Evolutionary conservation across 1,139 yeast genomes (phyloP).

Genomic region (Debaryomycetaceae sp.): DNA sequence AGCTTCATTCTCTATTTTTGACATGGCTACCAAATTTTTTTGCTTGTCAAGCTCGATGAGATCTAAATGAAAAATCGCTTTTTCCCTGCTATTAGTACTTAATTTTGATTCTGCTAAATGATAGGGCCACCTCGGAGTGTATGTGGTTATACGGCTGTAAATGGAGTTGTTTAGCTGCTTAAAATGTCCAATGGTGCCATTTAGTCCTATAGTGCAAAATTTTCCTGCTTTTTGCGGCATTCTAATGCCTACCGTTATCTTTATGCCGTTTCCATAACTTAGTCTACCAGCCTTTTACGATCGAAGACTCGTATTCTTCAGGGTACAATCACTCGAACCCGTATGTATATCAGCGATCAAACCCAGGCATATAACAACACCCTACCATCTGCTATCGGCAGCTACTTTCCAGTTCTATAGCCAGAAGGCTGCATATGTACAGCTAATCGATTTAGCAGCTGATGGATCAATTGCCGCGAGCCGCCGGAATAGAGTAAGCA

Average conservation of each 20-base stretch:
- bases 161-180: neutral
- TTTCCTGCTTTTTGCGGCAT: neutral
- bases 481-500: too few relatives aligned
- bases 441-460: too few relatives aligned
- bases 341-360: too few relatives aligned
- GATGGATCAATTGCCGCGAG: too few relatives aligned
- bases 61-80: neutral
- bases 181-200: neutral
- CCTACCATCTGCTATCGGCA: too few relatives aligned
- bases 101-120: too few relatives aligned
- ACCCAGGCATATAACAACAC: too few relatives aligned
- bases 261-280: neutral
- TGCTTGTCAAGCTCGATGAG: neutral
- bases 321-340: too few relatives aligned
- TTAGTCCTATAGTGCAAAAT: neutral
- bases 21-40: neutral
- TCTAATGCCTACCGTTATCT: neutral
- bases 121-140: neutral
- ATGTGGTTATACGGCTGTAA: neutral
- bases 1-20: slow-evolving; percentile 1
- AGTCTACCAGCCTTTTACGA: too few relatives aligned
- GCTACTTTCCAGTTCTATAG: too few relatives aligned
- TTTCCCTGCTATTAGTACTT: neutral
- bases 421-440: too few relatives aligned
- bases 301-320: too few relatives aligned